phyloP scores from a whole-genome alignment of 2,329 filamentous ascomycete species.

The Byssothecium circinans region DNA sequence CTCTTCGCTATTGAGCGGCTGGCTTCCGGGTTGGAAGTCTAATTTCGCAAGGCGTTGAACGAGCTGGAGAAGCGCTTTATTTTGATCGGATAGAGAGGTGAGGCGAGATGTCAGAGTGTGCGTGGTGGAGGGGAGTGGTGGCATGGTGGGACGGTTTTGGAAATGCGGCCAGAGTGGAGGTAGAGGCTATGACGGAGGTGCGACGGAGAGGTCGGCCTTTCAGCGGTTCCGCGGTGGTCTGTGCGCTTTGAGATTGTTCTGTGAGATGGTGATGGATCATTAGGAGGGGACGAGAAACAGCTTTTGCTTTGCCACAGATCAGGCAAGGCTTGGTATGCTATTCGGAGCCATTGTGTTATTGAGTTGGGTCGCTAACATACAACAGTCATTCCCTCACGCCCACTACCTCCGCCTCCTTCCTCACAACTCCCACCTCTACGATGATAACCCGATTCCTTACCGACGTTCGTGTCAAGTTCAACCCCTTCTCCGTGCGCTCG shows the following conservation, averaged over 20 bases:
- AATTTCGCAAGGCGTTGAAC: conserved; percentile 61
- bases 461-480: conserved; percentile 83
- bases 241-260: not conserved
- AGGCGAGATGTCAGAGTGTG: conserved; percentile 52
- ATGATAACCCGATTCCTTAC: conserved; percentile 90
- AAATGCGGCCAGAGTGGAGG: conserved; percentile 28
- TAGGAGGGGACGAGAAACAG: not conserved
- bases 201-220: conserved; percentile 17
- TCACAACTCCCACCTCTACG: conserved; percentile 19
- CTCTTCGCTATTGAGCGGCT: conserved; percentile 62
- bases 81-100: conserved; percentile 55
- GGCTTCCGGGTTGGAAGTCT: conserved; percentile 64
- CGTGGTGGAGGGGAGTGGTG: conserved; percentile 37
- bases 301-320: not conserved
- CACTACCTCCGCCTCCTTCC: conserved; percentile 2
- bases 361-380: not conserved
- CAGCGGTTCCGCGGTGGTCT: not conserved
- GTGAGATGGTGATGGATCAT: not conserved
- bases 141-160: conserved; percentile 29
- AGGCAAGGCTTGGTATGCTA: not conserved
- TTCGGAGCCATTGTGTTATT: not conserved
- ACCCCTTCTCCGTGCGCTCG: conserved; percentile 79
- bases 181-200: conserved; percentile 35
- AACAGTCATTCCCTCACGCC: not conserved
- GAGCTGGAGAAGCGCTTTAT: conserved; percentile 57